Evolutionary conservation across 2,329 filamentous ascomycete genomes (phyloP).

Genomic region (Calycina herbarum): DNA sequence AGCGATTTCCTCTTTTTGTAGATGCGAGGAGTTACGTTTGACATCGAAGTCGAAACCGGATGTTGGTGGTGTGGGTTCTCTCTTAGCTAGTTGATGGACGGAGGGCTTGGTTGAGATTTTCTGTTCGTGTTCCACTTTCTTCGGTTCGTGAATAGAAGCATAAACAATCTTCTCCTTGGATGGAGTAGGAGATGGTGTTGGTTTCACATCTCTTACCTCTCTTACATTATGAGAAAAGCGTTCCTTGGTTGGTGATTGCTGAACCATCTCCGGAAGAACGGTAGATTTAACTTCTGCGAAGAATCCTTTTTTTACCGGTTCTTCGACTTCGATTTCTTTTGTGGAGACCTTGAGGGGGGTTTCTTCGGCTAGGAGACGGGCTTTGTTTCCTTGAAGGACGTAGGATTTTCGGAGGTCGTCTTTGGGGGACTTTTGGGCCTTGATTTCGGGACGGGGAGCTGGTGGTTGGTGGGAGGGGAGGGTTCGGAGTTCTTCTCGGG

Average conservation of each 20-base stretch:
- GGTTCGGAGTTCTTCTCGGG: neutral
- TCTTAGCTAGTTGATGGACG: neutral
- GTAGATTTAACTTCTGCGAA: constrained; percentile 8
- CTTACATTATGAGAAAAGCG: neutral
- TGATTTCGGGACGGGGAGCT: neutral
- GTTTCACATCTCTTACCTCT: neutral
- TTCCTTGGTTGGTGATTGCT: constrained; percentile 2
- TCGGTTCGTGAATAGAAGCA: neutral
- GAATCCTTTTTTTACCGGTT: constrained; percentile 12
- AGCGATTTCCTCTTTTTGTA: too few species aligned
- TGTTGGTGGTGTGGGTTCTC: neutral
- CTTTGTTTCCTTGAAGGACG: constrained; percentile 6
- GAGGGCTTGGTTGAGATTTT: neutral
- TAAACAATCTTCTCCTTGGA: constrained; percentile 3
- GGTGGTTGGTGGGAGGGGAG: neutral
- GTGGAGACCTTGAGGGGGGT: neutral
- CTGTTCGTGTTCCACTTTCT: neutral
- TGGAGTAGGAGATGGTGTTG: neutral
- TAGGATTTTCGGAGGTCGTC: constrained; percentile 5
- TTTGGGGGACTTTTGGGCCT: neutral
- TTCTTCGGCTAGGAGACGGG: neutral
- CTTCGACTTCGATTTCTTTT: neutral
- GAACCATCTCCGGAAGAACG: constrained; percentile 11
- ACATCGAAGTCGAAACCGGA: neutral
- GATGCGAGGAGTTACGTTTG: too few species aligned